Base-by-base conservation (phyloP, 2,329 filamentous ascomycete genomes). In the Clonostachys rhizophaga region DNA sequence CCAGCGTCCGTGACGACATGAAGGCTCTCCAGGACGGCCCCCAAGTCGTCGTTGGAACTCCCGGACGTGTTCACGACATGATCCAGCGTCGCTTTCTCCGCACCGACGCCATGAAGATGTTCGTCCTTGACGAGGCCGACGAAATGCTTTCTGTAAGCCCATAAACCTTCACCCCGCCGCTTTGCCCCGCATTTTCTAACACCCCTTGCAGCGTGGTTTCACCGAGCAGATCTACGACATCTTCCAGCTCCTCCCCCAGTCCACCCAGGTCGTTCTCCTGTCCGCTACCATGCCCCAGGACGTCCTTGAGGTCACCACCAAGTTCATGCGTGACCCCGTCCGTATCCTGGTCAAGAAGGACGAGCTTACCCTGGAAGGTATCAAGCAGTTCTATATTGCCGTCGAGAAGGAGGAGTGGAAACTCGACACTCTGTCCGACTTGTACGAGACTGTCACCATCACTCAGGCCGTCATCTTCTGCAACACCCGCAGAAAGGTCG, bases 371-470 rank as follows among this genome's bases (percentile, higher is more conserved):
- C 90, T 99, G 50, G 94, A 99, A 78, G 94, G 94, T 89, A 95
- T 99, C 69, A 99, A 99, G 84, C 94, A 99, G 74, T 99, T 96
- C 80, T 99, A 96, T 80, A 97, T 99, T 75, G 94, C 94, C 51
- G 94, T 99, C 51, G 94, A 99, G 82, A 97, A 99, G 83, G 94
- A 99, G 73, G 94, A 99, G 68, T 99, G 94, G 94, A 99, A 99
- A 79, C 86, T 99, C 57, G 94, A 99, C 74, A 99, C 94, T 52
- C 89, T 99, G 54, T 97, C 89, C 63, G 94, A 99, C 75, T 76
- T 99, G 60, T 99, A 99, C 81, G 94, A 99, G 79, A 99, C 94
- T 48, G 88, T 99, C 68, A 99, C 94, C 69, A 99, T 97, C 66
- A 99, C 94, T 61, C 94, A 99, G 75, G 94, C 94, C 50, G 94